Percentiles rank a stretch among this genome's conserved stretches.
Evolutionary conservation across 306 rosid genomes (phyloP).

Genomic region (Macrotyloma uniflorum): DNA sequence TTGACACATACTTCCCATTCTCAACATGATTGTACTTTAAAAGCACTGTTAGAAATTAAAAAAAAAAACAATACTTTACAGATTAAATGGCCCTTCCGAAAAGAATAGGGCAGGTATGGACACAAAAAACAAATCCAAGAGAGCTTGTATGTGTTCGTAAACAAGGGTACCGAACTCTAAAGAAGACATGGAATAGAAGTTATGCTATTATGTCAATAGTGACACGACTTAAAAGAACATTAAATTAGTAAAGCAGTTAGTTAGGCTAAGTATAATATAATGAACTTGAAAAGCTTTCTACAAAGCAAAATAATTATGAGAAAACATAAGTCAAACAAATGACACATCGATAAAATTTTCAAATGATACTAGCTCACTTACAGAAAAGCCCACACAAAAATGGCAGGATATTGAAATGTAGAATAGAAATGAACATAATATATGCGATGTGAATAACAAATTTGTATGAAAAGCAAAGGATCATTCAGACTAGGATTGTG

Average conservation of each 20-base stretch:
- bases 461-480: slow-evolving; percentile 14
- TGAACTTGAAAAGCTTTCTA: slow-evolving; percentile 4
- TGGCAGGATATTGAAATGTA: background rate
- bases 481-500: background rate
- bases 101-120: background rate
- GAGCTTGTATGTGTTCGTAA: background rate
- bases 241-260: background rate
- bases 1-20: background rate
- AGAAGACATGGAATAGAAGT: background rate
- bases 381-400: background rate
- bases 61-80: background rate
- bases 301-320: background rate
- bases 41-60: background rate
- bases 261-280: slow-evolving; percentile 3
- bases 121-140: background rate
- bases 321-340: background rate
- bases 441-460: background rate
- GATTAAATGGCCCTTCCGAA: slow-evolving; percentile 1
- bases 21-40: slow-evolving; percentile 20
- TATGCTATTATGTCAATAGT: background rate
- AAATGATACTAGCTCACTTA: background rate
- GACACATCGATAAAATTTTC: background rate
- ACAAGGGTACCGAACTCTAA: slow-evolving; percentile 19
- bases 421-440: background rate
- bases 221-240: background rate